Evolutionary conservation across 805 yeast genomes (phyloP).

Genomic region (Pichia nakasei): DNA sequence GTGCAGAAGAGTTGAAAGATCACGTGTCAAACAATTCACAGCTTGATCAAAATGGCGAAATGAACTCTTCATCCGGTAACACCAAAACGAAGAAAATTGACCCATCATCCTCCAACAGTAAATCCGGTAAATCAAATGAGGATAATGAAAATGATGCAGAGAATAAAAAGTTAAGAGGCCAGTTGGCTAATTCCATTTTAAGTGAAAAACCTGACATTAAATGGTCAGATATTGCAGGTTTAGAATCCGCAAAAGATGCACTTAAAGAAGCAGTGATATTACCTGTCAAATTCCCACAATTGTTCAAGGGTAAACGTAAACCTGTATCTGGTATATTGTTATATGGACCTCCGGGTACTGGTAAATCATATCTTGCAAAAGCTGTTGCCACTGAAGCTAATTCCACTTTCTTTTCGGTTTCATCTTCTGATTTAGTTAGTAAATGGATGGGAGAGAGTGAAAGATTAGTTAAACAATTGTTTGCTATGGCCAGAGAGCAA

Average conservation of each 20-base stretch:
- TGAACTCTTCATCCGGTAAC: constrained; percentile 47
- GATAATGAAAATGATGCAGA: constrained; percentile 61
- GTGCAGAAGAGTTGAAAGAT: constrained; percentile 91
- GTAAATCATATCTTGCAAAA: constrained; percentile 92
- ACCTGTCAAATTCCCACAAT: constrained; percentile 93
- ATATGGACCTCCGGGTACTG: constrained; percentile 96
- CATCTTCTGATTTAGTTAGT: constrained; percentile 92
- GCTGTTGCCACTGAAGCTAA: constrained; percentile 99
- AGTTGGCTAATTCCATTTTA: constrained; percentile 83
- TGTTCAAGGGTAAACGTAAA: constrained; percentile 88
- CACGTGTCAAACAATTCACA: constrained; percentile 61
- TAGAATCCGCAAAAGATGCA: constrained; percentile 93
- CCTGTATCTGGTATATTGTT: constrained; percentile 86
- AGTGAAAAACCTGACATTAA: constrained; percentile 86
- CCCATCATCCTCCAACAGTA: constrained; percentile 29
- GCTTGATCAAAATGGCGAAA: constrained; percentile 40
- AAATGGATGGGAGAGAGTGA: constrained; percentile 99
- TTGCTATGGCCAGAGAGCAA: constrained; percentile 92
- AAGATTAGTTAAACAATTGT: constrained; percentile 88
- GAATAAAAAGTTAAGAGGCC: constrained; percentile 81
- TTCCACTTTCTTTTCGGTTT: constrained; percentile 91
- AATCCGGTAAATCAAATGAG: constrained; percentile 5
- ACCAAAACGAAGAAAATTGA: constrained; percentile 43
- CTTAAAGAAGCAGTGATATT: constrained; percentile 93
- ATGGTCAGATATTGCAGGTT: constrained; percentile 95